A percentile compares a stretch with the other conserved stretches of the same genome.
These are phyloP conservation scores for Cladosporium velox DNA, from an alignment of 2,329 filamentous ascomycete species.

Conservation along the genomic window DNA sequence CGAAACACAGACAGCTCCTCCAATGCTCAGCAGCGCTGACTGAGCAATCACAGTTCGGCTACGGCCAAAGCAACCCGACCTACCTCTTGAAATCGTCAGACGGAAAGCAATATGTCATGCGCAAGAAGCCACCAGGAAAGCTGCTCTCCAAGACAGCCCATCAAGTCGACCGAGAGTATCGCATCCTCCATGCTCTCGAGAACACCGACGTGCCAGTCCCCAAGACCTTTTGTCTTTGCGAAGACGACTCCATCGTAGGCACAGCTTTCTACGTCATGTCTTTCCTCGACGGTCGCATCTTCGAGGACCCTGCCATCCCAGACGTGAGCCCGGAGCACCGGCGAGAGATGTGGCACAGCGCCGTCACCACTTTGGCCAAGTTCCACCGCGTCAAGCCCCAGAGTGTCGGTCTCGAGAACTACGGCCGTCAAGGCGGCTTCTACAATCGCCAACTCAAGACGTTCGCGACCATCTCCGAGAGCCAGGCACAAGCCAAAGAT, in stretches of 20 bases:
- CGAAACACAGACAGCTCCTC: not conserved
- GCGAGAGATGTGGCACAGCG: conserved; percentile 80
- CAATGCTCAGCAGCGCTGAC: conserved; percentile 16
- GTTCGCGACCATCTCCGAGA: conserved; percentile 74
- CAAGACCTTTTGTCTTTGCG: conserved; percentile 78
- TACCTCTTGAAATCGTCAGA: conserved; percentile 80
- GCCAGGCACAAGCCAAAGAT: conserved; percentile 75
- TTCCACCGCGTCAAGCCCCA: conserved; percentile 75
- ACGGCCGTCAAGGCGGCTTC: conserved; percentile 74
- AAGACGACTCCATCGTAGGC: conserved; percentile 76
- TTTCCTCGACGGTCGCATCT: conserved; percentile 89
- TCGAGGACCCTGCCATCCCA: conserved; percentile 83
- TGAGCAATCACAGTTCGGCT: conserved; percentile 70
- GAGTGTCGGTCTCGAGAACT: conserved; percentile 68
- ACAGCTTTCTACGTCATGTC: conserved; percentile 98
- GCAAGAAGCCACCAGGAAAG: conserved; percentile 96
- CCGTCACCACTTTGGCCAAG: conserved; percentile 77
- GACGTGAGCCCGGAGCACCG: conserved; percentile 69
- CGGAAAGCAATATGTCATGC: conserved; percentile 77
- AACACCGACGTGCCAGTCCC: conserved; percentile 83
- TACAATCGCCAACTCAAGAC: conserved; percentile 85
- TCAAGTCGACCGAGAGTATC: conserved; percentile 93
- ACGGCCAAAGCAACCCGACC: conserved; percentile 95
- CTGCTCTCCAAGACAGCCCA: conserved; percentile 92
- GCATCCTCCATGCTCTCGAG: conserved; percentile 80